Evolutionary conservation across 1,284 basidiomycete genomes (phyloP).

Genomic region (Trametes pubescens): DNA sequence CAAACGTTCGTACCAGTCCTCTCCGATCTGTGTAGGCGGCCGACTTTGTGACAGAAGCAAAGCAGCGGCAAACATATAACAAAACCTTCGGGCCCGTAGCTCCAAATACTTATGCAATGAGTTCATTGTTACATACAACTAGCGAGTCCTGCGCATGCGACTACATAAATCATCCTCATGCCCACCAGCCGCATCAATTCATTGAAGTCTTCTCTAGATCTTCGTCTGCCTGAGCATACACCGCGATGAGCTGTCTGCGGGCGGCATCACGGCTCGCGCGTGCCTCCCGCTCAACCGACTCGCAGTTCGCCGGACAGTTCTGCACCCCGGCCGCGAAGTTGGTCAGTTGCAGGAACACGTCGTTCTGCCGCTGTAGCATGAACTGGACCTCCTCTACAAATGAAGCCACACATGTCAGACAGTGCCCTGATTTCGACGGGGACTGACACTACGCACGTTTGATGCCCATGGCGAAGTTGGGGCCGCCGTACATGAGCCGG

Average conservation of each 20-base stretch:
- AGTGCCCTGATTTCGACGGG: no score
- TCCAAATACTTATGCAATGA: no score
- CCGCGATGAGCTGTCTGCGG: constrained; percentile 18
- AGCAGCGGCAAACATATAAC: no score
- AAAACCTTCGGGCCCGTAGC: no score
- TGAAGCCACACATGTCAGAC: no score
- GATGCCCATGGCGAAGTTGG: constrained; percentile 28
- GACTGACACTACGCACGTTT: constrained; percentile 13
- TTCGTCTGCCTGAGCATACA: background rate
- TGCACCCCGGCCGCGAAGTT: constrained; percentile 25
- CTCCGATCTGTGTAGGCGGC: no score
- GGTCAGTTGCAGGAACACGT: constrained; percentile 24
- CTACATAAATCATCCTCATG: no score
- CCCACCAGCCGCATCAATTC: no score
- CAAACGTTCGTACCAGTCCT: no score
- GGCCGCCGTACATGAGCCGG: constrained; percentile 30
- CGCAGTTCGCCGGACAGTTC: constrained; percentile 22
- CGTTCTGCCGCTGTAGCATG: constrained; percentile 25
- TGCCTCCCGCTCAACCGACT: constrained; percentile 21
- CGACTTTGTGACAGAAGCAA: no score
- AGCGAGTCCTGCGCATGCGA: no score
- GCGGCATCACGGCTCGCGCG: constrained; percentile 19
- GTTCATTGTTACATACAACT: no score
- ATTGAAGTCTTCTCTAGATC: background rate
- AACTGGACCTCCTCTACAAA: constrained; percentile 18